Evolutionary conservation across 192 early-diverging fungal species (phyloP), one percentile per base, ranked within the genome.

Genomic region (Glomus cerebriforme): DNA sequence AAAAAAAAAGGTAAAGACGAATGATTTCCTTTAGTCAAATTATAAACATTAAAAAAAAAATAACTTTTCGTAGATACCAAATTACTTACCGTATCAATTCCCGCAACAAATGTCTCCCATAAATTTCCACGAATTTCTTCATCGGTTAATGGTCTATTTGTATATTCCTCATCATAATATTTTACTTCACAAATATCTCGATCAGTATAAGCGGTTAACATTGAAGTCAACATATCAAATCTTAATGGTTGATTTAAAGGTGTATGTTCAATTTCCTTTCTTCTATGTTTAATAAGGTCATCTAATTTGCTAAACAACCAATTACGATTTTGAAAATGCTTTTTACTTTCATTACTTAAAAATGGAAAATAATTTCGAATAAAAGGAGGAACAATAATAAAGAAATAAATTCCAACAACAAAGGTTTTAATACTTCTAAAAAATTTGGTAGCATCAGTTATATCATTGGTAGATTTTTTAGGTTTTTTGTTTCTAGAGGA

Each of bases 1-100:
- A 7, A 43, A 71, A 39, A 71, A 6, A 13, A 19, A 39, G n/a
- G 4, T 29, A 69, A n/a, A 24, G 24, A 7, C 6, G 7, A 43
- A 43, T 43, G 7, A 43, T 9, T 43, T 43, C 0, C 6, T 43
- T 43, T 43, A 43, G 0, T 43, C 22, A 43, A 54, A 54, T 54
- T 19, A n/a, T 35, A 54, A 10, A 19, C 32, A 47, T 4, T 9
- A 7, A 10, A 43, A 15, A 27, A 39, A 7, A 7, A n/a, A 22
- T 47, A 1, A 7, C 2, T 47, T 17, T 3, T 32, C 8, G 7
- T 17, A 32, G 1, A 67, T n/a, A n/a, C n/a, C n/a, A n/a, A n/a
- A n/a, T n/a, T 35, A 49, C 10, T n/a, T 73, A 73, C 72, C 72
- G 72, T 73, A 58, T 73, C 72, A 29, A 58, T 54, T 26, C 47